Base-by-base conservation (phyloP, 108 stramenopile genomes). In the Fistulifera solaris region DNA sequence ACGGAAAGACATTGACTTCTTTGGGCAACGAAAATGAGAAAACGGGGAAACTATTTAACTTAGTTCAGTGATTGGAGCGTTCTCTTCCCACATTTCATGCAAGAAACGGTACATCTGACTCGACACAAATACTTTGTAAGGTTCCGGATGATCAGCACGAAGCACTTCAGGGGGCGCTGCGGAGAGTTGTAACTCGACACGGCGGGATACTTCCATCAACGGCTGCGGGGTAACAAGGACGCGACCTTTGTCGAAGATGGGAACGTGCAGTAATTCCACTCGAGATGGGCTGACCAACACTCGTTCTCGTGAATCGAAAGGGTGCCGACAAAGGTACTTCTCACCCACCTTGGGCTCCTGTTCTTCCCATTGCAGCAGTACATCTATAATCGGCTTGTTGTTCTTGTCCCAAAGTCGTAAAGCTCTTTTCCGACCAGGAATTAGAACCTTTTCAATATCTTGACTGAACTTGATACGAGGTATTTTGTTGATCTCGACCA, bases 401-500 rank as follows among this genome's bases (percentile, higher is more conserved):
- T 76, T 68, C 21, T 62, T 65, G 23, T 93, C 93, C 50, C 73
- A 77, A 23, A 99, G 67, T 40, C 99, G 85, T 64, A 90, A 99
- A n/a, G 77, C 78, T 2, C 75, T 49, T 63, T 94, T 92, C 23
- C 81, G 57, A 18, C 86, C 87, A 8, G 92, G 92, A 38, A 94
- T 89, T 14, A 88, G 66, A 11, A 90, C 83, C 64, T 97, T 97
- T 24, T 59, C 81, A 39, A 93, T 57, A 38, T 96, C 94, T 66
- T 96, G 72, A 15, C 80, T 83, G 23, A 99, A 54, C 63, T 99
- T 99, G 44, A 99, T 96, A 7, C 97, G 66, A 8, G 98, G 91
- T 51, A 73, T 27, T 7, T 86, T 93, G 22, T 83, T 59, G 45
- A 83, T 62, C 65, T 94, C 83, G 23, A 94, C 94, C 21, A 95